Conservation (phyloP, 768 basidiomycete genomes). For the Serendipita sp. region DNA sequence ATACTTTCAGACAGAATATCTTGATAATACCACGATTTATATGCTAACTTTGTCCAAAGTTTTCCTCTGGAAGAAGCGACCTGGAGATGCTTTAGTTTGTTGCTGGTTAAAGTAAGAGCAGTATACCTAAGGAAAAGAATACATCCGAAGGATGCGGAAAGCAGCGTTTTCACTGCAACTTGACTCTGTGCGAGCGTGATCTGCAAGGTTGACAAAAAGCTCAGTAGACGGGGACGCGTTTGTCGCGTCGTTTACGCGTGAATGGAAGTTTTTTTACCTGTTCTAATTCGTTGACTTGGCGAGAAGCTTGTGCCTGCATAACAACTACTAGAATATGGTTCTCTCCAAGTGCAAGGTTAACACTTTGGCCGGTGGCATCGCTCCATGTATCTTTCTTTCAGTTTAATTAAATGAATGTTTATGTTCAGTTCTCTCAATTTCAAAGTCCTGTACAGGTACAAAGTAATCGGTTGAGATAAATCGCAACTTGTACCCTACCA, state of each 20-base stretch:
- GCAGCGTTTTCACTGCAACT: constrained; percentile 3
- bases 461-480: neutral
- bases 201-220: neutral
- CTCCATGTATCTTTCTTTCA: neutral
- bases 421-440: neutral
- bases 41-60: constrained; percentile 48
- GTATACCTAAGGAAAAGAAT: neutral
- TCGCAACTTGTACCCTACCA: neutral
- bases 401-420: neutral
- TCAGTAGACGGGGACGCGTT: neutral
- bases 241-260: neutral
- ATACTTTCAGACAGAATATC: neutral
- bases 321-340: neutral
- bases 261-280: neutral
- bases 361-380: neutral
- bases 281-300: neutral
- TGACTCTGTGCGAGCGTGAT: constrained; percentile 2
- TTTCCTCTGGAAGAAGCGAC: constrained; percentile 53
- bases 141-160: constrained; percentile 4
- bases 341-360: too few species aligned
- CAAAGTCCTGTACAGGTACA: neutral
- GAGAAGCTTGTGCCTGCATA: neutral
- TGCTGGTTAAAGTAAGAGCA: neutral
- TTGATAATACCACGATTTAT: neutral
- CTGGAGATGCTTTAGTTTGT: neutral